Evolutionary conservation across 2,329 filamentous ascomycete genomes (phyloP), one percentile per base, ranked within the genome.

Genomic region (Mycosphaerelloides madeirae): DNA sequence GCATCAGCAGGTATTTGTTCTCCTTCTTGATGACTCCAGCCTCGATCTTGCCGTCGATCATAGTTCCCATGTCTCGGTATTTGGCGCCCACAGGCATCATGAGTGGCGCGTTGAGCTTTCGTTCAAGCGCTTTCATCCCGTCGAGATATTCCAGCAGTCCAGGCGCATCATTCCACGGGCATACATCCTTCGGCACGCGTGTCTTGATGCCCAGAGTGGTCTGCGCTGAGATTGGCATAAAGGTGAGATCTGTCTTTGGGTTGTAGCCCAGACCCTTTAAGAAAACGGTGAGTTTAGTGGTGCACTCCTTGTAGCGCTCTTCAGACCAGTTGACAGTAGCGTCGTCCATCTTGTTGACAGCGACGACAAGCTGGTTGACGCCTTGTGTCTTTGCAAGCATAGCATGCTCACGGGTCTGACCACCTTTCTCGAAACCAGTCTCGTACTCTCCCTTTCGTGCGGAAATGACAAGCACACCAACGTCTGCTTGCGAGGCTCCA

Each of bases 331-430:
- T 81, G 40, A 98, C 94, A 2, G 93, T 98, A 9, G 84, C 76
- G 65, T 98, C 93, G 65, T 98, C 93, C 94, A 98, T 98, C 78
- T 98, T 98, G 80, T 98, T 98, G 65, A 96, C 90, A 41, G 79
- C 93, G 22, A 98, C 84, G 35, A 97, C 77, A 44, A 98, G 78
- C 73, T 96, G 96, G 77, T 95, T 95, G 48, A 98, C 93, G 70
- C 93, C 93, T 66, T 95, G 91, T 1, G 94, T 98, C 73, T 97
- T 95, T 57, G 94, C 94, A 64, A 98, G 78, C 76, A 98, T 88
- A 44, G 94, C 93, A 70, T 97, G 91, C 78, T 98, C 93, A 65
- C 93, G 81, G 42, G 93, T 98, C 69, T 98, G 93, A 29, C 93
- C 91, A 52, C 93, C 93, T 74, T 85, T 86, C 61, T 98, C 93